Evolutionary conservation across 2,329 filamentous ascomycete species (phyloP).

Genomic region (Pseudocercospora macadamiae): DNA sequence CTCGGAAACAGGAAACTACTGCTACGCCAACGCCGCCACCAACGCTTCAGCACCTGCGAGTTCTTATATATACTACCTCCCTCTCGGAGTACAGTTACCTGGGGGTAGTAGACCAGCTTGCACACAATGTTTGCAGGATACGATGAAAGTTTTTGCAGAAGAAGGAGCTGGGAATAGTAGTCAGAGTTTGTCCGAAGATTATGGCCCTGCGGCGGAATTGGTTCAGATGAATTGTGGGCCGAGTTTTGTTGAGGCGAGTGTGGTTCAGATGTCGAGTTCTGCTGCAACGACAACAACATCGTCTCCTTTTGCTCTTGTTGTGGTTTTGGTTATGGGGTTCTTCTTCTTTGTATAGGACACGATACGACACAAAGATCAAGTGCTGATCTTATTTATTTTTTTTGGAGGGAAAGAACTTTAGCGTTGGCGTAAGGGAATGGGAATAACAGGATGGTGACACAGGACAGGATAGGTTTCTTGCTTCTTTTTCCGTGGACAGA

Average conservation of each 20-base stretch:
- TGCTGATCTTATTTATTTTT: constrained; percentile 26
- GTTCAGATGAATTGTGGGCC: constrained; percentile 68
- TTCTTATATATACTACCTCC: constrained; percentile 82
- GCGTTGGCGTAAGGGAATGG: constrained; percentile 17
- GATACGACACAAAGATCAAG: constrained; percentile 28
- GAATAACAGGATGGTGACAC: neutral
- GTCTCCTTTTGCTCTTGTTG: neutral
- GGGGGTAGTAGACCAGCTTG: constrained; percentile 71
- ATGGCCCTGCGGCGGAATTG: constrained; percentile 69
- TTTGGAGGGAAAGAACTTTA: constrained; percentile 15
- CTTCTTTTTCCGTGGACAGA: too few relatives aligned
- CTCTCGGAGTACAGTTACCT: constrained; percentile 73
- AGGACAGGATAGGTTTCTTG: too few relatives aligned
- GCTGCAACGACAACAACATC: neutral
- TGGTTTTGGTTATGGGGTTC: constrained; percentile 8
- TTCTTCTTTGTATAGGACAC: constrained; percentile 12
- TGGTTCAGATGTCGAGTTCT: constrained; percentile 9
- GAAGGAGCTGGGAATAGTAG: constrained; percentile 66
- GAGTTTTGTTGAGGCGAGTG: constrained; percentile 48
- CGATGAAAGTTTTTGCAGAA: constrained; percentile 78
- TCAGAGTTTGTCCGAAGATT: constrained; percentile 70
- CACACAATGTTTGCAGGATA: constrained; percentile 72
- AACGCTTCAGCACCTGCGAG: constrained; percentile 72
- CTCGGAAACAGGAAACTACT: constrained; percentile 59
- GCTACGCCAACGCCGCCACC: constrained; percentile 80